Base-by-base conservation (phyloP, 2,329 filamentous ascomycete species). In the Fusarium hainanense region DNA sequence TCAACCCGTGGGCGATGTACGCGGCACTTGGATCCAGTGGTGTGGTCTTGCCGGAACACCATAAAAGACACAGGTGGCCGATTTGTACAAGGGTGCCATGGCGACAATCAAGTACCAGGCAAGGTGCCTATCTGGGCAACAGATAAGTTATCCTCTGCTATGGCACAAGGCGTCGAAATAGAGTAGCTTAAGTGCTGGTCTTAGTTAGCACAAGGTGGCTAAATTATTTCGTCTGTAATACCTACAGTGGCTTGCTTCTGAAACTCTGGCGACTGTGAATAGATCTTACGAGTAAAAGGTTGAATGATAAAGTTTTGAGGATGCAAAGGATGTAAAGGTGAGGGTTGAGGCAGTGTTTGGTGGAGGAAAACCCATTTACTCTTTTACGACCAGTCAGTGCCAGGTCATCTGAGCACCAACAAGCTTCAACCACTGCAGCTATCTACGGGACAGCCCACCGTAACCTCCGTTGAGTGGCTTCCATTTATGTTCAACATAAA, bases 111-210 rank as follows among this genome's bases (percentile, higher is more conserved):
- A 18, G 32, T 37, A 37, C 32, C 30, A 8, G 30, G 7, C 7
- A 32, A 32, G 30, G 30, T 32, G 3, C 13, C 13, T 32, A 32
- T 32, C 30, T 32, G 7, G 30, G 13, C 14, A 4, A 32, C 13
- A 32, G 30, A 5, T 8, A 7, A 16, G 4, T 4, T 32, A 13
- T 32, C 30, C 32, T 37, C 16, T 37, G 34, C 5, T 37, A 37
- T 18, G 34, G 1, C 4, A 4, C 2, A 37, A 2, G 32, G 9
- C 0, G 34, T 37, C 16, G 16, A 37, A 4, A n/a, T 11, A 37
- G 4, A n/a, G 34, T n/a, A 6, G 16, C 34, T 1, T 6, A n/a
- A n/a, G 34, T 37, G 5, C 34, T 37, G 16, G 16, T 11, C 16
- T 1, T 0, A 37, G 18, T 37, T 37, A 37, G 34, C 34, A 37